Evolutionary conservation across 805 yeast genomes (phyloP).

Genomic region (Candida sakaeoensis): DNA sequence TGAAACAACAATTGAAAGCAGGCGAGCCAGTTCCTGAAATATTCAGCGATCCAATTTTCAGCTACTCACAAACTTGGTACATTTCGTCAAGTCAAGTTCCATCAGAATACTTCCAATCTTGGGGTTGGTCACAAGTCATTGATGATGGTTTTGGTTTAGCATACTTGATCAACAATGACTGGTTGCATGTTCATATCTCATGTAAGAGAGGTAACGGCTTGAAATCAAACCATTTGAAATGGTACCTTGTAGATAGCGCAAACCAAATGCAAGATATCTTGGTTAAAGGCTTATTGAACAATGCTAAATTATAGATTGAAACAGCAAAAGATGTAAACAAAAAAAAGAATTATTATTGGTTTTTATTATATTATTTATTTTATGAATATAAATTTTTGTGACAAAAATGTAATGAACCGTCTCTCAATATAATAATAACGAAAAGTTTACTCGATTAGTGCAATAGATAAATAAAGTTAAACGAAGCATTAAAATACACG

Average conservation of each 20-base stretch:
- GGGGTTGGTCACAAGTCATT: constrained; percentile 94
- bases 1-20: constrained; percentile 62
- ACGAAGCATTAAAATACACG: neutral
- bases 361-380: constrained; percentile 3
- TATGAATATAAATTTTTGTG: neutral
- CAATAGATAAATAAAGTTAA: neutral
- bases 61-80: constrained; percentile 80
- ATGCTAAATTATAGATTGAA: constrained; percentile 35
- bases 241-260: constrained; percentile 73
- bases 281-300: constrained; percentile 28
- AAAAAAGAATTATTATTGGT: neutral
- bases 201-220: constrained; percentile 61
- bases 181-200: constrained; percentile 82
- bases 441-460: neutral
- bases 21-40: constrained; percentile 64
- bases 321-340: neutral
- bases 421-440: too few relatives aligned
- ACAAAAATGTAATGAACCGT: too few relatives aligned
- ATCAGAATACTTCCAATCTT: constrained; percentile 75
- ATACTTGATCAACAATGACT: constrained; percentile 83
- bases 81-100: constrained; percentile 87
- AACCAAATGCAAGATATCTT: constrained; percentile 74
- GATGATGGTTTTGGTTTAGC: constrained; percentile 94
- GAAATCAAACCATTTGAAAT: constrained; percentile 55
- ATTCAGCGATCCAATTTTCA: constrained; percentile 70